Evolutionary conservation across 345 rosid species (phyloP), one percentile per base, ranked within the genome.

Genomic region (Salix exigua): DNA sequence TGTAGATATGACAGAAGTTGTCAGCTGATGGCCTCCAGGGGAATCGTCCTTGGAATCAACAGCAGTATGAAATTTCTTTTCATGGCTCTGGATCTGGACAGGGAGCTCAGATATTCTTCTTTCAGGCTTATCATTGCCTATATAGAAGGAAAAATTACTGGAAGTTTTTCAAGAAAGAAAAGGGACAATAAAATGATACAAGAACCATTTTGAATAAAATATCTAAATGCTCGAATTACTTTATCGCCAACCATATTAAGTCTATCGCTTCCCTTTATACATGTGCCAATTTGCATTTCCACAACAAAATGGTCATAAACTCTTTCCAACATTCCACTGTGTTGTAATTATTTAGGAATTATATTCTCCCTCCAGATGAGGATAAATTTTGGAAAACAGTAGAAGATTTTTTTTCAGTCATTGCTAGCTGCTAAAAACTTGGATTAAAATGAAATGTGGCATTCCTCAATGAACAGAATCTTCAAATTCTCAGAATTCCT

Each of bases 101-200:
- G 84, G 81, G 76, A 77, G 71, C 65, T 85, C 87, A 64, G 80
- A 76, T 35, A 75, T 66, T 69, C 70, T 85, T 84, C 82, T 78
- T 75, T 75, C 87, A 63, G 69, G 80, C 75, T 82, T 73, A 77
- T 83, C 77, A 84, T 80, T 79, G 51, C 85, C 91, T 89, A 78
- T 51, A 86, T 75, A 68, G 72, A 76, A 82, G 77, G 63, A 30
- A 68, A 78, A 58, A 73, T 19, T 26, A 42, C 70, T 48, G 64
- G 40, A 73, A 6, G 25, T 68, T 60, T 81, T 66, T 55, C 26
- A 35, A 77, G 21, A 76, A 63, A 55, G 66, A 65, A n/a, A 60
- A 21, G 69, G 12, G 65, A 68, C 13, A 74, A 76, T 14, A 38
- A 61, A 18, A 3, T 26, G 26, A 61, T 42, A 70, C n/a, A 38